Evolutionary conservation across 2,329 filamentous ascomycete genomes (phyloP), one percentile per base, ranked within the genome.

Genomic region (Fusarium nodosum): DNA sequence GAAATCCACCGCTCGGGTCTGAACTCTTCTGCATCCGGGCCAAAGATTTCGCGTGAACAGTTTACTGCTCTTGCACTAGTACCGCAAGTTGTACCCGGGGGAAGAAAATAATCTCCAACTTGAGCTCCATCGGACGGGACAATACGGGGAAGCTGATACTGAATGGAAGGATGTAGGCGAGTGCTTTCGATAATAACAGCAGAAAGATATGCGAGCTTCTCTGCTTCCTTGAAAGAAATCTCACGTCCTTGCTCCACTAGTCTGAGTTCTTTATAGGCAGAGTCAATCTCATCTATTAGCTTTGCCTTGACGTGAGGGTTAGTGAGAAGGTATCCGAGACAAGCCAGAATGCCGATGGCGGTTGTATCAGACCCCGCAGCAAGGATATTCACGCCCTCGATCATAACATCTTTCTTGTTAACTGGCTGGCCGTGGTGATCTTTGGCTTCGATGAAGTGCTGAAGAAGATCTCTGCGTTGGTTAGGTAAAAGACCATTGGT

Each of bases 281-380:
- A 4, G 11, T 68, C 64, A 11, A 68, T 51, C 18, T 68, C 61
- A 12, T 55, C 22, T 2, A 62, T 30, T 1, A 67, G 31, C 7
- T 38, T 67, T 22, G 30, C 20, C 34, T 58, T 67, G 13, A 20
- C 30, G 3, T 31, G 1, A 4, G 31, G 36, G 9, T 56, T 28
- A 0, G 34, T 62, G 1, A 65, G 26, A 18, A 67, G 28, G 5
- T 33, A 36, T 3, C 53, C 61, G 0, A 67, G 42, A n/a, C 61
- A 65, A 8, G 64, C 61, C 10, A 65, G 26, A 20, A 67, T 67
- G 3, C 52, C 41, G 15, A 60, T 58, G 4, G 64, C 50, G 3
- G 61, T 67, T 11, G 60, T 67, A 34, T 67, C 60, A 20, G 64
- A 63, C 13, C 64, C 64, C 10, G 60, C 64, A 5, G 55, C 64